Evolutionary conservation across 257 asterid genomes (phyloP).

Genomic region (Nicotiana noctiflora): DNA sequence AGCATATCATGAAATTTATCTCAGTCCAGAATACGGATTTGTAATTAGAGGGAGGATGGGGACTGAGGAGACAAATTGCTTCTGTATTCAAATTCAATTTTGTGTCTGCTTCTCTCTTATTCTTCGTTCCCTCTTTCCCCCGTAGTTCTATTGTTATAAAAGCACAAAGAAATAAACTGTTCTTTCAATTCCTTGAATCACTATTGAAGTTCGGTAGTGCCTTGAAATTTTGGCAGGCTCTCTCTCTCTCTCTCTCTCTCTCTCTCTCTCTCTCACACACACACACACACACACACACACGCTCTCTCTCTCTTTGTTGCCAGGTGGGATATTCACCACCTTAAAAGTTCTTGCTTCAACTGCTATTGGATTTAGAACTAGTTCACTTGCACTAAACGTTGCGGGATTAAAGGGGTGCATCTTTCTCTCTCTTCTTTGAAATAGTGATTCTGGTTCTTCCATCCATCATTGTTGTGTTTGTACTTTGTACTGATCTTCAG

Average conservation of each 20-base stretch:
- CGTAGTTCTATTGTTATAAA: background rate
- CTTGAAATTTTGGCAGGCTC: background rate
- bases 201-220: background rate
- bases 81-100: background rate
- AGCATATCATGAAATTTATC: background rate
- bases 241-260: background rate
- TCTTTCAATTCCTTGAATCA: background rate
- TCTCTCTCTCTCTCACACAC: background rate
- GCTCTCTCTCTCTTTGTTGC: background rate
- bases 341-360: background rate
- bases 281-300: background rate
- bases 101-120: background rate
- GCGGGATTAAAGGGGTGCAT: background rate
- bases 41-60: background rate
- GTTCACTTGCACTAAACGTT: background rate
- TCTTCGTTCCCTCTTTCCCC: background rate
- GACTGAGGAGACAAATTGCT: background rate
- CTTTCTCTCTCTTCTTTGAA: background rate
- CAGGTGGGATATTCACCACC: background rate
- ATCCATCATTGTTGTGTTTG: background rate
- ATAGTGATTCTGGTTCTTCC: background rate
- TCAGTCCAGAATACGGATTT: background rate
- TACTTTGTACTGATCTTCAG: conserved; percentile 31
- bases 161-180: background rate
- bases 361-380: background rate